These are phyloP conservation scores for Symbiodinium natans DNA, from an alignment of 73 alveolate species.

Conservation along the genomic window DNA sequence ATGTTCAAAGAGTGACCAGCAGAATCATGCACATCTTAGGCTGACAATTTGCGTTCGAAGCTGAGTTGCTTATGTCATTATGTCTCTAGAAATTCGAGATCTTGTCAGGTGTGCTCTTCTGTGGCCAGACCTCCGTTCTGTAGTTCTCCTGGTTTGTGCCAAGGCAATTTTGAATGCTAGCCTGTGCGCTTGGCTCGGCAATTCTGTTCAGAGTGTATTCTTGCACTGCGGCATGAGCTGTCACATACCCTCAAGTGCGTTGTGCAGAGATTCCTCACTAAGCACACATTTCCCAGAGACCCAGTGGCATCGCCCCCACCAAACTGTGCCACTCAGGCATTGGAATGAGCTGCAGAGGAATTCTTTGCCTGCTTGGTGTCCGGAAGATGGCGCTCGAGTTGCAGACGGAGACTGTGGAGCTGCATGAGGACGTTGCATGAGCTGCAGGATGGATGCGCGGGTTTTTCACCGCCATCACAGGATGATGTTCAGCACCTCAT, in stretches of 20 bases:
- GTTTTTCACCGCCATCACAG: neutral
- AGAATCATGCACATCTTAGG: too few species aligned
- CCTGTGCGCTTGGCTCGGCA: neutral
- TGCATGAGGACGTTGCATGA: conserved; percentile 15
- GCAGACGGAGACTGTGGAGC: conserved; percentile 28
- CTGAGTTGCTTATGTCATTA: too few species aligned
- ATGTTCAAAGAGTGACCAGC: too few species aligned
- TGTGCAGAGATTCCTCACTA: too few species aligned
- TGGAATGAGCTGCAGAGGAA: conserved; percentile 70
- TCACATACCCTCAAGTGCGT: neutral
- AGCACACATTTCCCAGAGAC: too few species aligned
- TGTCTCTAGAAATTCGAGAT: too few species aligned
- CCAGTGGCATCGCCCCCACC: too few species aligned
- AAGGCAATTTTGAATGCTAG: neutral
- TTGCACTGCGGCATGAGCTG: too few species aligned
- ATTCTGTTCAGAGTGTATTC: too few species aligned
- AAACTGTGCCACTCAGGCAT: conserved; percentile 25
- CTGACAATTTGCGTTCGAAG: neutral
- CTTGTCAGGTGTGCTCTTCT: too few species aligned
- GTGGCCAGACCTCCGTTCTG: neutral
- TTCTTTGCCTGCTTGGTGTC: conserved; percentile 58
- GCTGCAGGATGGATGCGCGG: neutral
- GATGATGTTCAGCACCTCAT: conserved; percentile 71
- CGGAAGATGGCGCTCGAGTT: conserved; percentile 55
- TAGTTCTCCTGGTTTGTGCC: neutral